Evolutionary conservation across 2,329 filamentous ascomycete species (phyloP), one percentile per base, ranked within the genome.

Genomic region (Talaromyces sp.): DNA sequence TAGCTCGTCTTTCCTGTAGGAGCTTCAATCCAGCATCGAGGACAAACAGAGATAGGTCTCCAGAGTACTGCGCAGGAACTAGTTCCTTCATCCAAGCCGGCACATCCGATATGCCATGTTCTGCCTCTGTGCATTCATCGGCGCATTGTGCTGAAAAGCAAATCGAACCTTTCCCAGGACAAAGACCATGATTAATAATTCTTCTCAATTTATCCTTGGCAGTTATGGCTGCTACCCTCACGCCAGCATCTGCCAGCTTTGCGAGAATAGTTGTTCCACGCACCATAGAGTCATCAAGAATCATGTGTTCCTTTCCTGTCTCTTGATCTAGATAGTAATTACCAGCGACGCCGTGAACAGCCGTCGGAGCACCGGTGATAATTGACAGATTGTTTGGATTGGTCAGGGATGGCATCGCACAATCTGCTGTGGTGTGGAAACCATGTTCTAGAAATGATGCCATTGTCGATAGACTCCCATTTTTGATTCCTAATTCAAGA

Each of bases 321-420:
- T 35, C 33, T n/a, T 35, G 2, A 3, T 35, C n/a, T 10, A 7
- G n/a, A n/a, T 35, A n/a, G 33, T 35, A 35, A 2, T 35, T 35
- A n/a, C n/a, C 3, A 35, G 33, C 33, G n/a, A 35, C n/a, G 2
- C 33, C 75, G 47, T 77, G 75, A 9, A 70, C 62, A 11, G 63
- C 49, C 0, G 74, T 65, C 2, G 74, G 71, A 6, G 62, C 64
- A 3, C 75, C 74, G 1, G 75, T 76, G 58, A 77, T 75, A 54
- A 77, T 77, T 47, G 70, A 75, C 2, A 75, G 63, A 51, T 77
- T 77, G 63, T 77, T 77, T 6, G 75, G 71, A 52, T 77, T 77
- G 13, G 75, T 77, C 47, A 77, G 70, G 1, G 75, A 73, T 1
- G 75, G 75, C 73, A 77, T 77, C 32, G 67, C 65, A 37, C 66